phyloP scores from a whole-genome alignment of 495 filamentous ascomycete species.

The Aspergillus bertholletiae region DNA sequence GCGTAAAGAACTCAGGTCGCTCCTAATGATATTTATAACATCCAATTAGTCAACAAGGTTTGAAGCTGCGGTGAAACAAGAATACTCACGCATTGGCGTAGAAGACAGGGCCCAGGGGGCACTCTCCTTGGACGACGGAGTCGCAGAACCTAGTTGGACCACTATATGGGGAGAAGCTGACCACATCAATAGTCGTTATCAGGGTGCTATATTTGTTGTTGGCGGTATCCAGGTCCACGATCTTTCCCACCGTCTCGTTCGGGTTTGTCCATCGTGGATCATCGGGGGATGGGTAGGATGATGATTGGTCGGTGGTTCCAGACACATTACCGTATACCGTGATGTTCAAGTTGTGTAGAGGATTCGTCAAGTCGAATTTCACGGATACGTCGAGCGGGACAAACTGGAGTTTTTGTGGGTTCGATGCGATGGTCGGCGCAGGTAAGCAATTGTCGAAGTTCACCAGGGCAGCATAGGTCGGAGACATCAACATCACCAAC shows the following conservation, averaged over 20 bases:
- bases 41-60: not conserved
- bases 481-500: slow-evolving; percentile 19
- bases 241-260: slow-evolving; percentile 69
- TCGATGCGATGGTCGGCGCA: slow-evolving; percentile 50
- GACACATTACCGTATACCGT: slow-evolving; percentile 91
- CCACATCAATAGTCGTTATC: slow-evolving; percentile 60
- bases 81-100: slow-evolving; percentile 52
- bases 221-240: slow-evolving; percentile 51
- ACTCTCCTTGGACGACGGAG: slow-evolving; percentile 55
- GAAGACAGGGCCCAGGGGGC: slow-evolving; percentile 76
- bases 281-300: slow-evolving; percentile 48
- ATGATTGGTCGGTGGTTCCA: slow-evolving; percentile 47
- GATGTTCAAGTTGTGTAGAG: slow-evolving; percentile 66
- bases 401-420: slow-evolving; percentile 69
- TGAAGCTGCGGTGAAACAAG: not conserved
- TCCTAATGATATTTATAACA: slow-evolving; percentile 26
- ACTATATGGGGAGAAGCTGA: slow-evolving; percentile 67
- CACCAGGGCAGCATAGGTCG: slow-evolving; percentile 55
- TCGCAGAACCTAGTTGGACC: slow-evolving; percentile 58
- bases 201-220: slow-evolving; percentile 68
- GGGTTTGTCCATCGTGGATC: slow-evolving; percentile 51
- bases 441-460: slow-evolving; percentile 81
- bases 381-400: slow-evolving; percentile 69
- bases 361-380: slow-evolving; percentile 58
- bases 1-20: slow-evolving; percentile 51